phyloP scores from a whole-genome alignment of 2,329 filamentous ascomycete genomes.

The Harringtonia lauricola region DNA sequence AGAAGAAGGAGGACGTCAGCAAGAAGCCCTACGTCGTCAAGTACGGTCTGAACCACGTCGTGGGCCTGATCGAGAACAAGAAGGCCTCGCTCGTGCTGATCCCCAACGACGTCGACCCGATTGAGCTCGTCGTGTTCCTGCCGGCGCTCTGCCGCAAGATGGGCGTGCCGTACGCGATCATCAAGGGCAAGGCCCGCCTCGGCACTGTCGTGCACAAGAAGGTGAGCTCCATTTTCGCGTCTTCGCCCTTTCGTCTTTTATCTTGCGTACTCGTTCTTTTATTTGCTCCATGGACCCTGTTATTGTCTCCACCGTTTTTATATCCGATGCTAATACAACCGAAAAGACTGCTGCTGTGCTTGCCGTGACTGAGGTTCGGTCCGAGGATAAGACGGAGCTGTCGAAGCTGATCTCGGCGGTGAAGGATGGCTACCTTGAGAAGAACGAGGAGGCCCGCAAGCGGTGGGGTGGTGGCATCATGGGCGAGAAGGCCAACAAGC shows the following conservation, averaged over 20 bases:
- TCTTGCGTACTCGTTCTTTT: too few species aligned
- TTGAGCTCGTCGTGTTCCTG: slow-evolving; percentile 98
- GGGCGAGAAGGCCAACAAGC: slow-evolving; percentile 82
- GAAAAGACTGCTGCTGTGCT: slow-evolving; percentile 84
- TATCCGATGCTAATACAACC: not conserved
- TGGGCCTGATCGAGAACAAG: slow-evolving; percentile 97
- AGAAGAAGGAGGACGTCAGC: slow-evolving; percentile 99
- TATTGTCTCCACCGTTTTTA: not conserved
- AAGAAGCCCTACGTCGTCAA: slow-evolving; percentile 99
- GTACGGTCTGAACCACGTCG: slow-evolving; percentile 99
- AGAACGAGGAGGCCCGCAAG: slow-evolving; percentile 81
- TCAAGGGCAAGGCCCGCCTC: slow-evolving; percentile 99
- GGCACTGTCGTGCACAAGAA: slow-evolving; percentile 99
- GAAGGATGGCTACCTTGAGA: slow-evolving; percentile 97
- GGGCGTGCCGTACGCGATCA: slow-evolving; percentile 97
- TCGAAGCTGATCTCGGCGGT: slow-evolving; percentile 91
- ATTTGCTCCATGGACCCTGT: too few species aligned
- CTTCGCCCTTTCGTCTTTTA: too few species aligned
- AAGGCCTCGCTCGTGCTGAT: slow-evolving; percentile 98
- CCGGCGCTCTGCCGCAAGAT: slow-evolving; percentile 99
- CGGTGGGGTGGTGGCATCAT: slow-evolving; percentile 99
- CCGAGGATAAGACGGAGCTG: slow-evolving; percentile 97
- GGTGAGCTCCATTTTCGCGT: too few species aligned
- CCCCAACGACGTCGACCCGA: slow-evolving; percentile 98
- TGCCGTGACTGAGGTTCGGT: slow-evolving; percentile 90